phyloP scores from a whole-genome alignment of 208 protist species.

The Leishmania major region DNA sequence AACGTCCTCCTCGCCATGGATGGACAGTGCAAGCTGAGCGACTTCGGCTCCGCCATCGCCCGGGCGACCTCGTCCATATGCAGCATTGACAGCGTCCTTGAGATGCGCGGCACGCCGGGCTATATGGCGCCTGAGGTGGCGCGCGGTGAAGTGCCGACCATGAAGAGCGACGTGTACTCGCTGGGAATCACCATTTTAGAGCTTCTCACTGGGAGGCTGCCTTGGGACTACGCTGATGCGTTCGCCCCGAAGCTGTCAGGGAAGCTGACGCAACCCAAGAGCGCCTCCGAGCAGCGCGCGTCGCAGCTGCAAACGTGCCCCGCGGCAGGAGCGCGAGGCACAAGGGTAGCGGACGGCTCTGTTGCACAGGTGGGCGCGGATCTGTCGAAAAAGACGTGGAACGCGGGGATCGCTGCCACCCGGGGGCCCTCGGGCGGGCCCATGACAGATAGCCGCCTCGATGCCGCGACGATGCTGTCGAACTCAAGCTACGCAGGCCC shows the following conservation, averaged over 20 bases:
- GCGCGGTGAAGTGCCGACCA: slow-evolving; percentile 47
- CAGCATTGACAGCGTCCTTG: slow-evolving; percentile 53
- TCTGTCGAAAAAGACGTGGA: neutral
- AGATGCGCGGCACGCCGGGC: slow-evolving; percentile 75
- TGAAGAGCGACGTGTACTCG: slow-evolving; percentile 71
- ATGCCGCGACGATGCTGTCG: neutral
- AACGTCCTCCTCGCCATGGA: slow-evolving; percentile 88
- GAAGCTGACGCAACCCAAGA: neutral
- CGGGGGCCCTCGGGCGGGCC: neutral
- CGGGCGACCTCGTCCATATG: slow-evolving; percentile 41
- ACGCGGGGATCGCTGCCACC: neutral
- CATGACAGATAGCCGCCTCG: neutral
- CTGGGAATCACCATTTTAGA: slow-evolving; percentile 63
- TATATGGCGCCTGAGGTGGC: slow-evolving; percentile 86
- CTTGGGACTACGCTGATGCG: slow-evolving; percentile 44
- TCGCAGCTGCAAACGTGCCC: neutral
- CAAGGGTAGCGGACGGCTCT: neutral
- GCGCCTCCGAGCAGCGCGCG: neutral
- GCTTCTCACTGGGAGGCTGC: slow-evolving; percentile 63
- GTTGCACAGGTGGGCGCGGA: neutral
- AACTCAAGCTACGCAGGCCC: neutral
- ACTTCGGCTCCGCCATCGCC: slow-evolving; percentile 79
- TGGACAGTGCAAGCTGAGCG: slow-evolving; percentile 78
- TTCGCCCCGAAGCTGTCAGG: neutral
- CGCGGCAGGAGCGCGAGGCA: neutral